Evolutionary conservation across 176 grass and related monocot species (phyloP).

Genomic region (Carex kokanica): DNA sequence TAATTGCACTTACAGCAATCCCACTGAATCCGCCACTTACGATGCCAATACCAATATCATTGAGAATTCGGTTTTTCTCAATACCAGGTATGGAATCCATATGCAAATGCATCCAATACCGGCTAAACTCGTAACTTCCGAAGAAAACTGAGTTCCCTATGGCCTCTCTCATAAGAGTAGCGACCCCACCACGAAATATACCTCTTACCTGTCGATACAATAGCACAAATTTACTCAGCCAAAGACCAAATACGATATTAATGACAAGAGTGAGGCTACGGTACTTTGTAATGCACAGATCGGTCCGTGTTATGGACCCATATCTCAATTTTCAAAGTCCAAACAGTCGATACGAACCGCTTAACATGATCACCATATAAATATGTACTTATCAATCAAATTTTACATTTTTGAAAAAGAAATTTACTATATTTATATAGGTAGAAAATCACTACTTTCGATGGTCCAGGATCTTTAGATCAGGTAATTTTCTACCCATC

Average conservation of each 20-base stretch:
- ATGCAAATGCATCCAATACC: conserved; percentile 66
- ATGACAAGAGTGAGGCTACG: no score
- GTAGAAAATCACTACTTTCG: no score
- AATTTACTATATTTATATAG: no score
- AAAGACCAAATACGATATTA: not conserved
- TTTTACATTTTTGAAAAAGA: no score
- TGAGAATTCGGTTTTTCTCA: conserved; percentile 39
- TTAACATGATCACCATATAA: no score
- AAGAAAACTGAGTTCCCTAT: conserved; percentile 94
- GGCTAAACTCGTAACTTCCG: conserved; percentile 71
- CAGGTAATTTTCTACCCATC: no score
- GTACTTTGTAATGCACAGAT: no score
- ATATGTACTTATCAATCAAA: no score
- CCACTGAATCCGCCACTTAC: conserved; percentile 83
- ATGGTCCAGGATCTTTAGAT: no score
- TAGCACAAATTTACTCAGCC: not conserved
- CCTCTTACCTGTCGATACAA: conserved; percentile 57
- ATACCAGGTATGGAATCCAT: conserved; percentile 35
- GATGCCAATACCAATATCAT: conserved; percentile 72
- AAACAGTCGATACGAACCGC: no score
- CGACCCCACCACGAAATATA: conserved; percentile 73
- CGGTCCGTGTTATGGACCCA: no score
- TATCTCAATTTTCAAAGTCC: no score
- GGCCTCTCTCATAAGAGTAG: conserved; percentile 80
- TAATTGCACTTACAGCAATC: conserved; percentile 55